phyloP scores from a whole-genome alignment of 139 green algal genomes.

The Picochlorum sp. region DNA sequence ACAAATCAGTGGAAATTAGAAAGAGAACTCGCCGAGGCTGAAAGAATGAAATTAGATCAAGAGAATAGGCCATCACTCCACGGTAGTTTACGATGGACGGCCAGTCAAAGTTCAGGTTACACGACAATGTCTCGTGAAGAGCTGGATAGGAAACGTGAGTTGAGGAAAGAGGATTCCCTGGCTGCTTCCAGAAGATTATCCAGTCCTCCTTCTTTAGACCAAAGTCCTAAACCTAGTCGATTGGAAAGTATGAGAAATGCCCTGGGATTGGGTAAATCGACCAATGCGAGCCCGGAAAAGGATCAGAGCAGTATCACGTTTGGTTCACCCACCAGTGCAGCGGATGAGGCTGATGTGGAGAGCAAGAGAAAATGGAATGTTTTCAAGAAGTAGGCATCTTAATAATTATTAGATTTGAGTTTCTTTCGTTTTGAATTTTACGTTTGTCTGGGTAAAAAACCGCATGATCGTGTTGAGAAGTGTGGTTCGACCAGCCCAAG shows the following conservation, averaged over 20 bases:
- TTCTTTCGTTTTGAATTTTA: not conserved
- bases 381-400: slow-evolving; percentile 4
- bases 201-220: not conserved
- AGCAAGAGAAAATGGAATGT: slow-evolving; percentile 2
- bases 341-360: not conserved
- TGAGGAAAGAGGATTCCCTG: slow-evolving; percentile 1
- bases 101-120: not conserved
- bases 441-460: no score
- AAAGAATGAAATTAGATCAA: slow-evolving; percentile 2
- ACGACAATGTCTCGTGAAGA: not conserved
- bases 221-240: not conserved
- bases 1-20: slow-evolving; percentile 10
- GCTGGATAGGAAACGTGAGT: slow-evolving; percentile 1
- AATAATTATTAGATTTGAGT: not conserved
- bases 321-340: not conserved
- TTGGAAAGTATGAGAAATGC: slow-evolving; percentile 12
- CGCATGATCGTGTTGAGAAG: no score
- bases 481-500: no score
- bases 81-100: not conserved
- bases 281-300: not conserved
- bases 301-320: not conserved
- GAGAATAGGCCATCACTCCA: not conserved
- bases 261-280: not conserved
- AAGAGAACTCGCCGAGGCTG: slow-evolving; percentile 9
- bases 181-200: not conserved